A percentile compares a stretch with the other conserved stretches of the same genome.
Evolutionary conservation across 1,284 basidiomycete species (phyloP).

Genomic region (Ceratorhiza oryzae-sativae): DNA sequence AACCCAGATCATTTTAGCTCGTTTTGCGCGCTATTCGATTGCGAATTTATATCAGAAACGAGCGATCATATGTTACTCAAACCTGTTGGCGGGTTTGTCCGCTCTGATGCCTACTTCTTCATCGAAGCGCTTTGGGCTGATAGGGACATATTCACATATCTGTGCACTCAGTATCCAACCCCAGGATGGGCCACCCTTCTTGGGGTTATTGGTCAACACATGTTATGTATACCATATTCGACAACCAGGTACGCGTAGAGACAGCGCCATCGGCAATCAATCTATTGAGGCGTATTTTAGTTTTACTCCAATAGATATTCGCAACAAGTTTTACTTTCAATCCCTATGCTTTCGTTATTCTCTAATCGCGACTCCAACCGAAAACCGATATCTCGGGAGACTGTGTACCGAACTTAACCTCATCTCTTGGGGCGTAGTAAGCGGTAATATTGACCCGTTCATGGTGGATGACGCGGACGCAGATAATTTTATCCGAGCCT

Average conservation of each 20-base stretch:
- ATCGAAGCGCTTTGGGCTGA: constrained; percentile 1
- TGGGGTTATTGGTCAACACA: not conserved
- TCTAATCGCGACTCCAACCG: not conserved
- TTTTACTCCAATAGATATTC: not conserved
- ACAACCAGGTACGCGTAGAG: not conserved
- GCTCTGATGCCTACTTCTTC: not conserved
- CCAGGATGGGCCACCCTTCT: not conserved
- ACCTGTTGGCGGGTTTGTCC: not conserved
- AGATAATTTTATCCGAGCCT: not conserved
- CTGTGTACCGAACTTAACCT: not conserved
- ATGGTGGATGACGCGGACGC: not conserved
- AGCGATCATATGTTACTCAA: not conserved
- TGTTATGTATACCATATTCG: not conserved
- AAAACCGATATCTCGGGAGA: not conserved
- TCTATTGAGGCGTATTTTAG: not conserved
- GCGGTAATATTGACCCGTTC: not conserved
- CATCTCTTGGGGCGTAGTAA: not conserved
- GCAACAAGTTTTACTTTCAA: not conserved
- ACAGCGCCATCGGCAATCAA: not conserved
- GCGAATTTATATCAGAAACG: not conserved
- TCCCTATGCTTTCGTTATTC: not conserved
- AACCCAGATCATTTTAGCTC: not conserved
- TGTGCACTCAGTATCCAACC: not conserved
- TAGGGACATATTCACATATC: not conserved
- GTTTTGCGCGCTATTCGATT: not conserved